Evolutionary conservation across 2,329 filamentous ascomycete genomes (phyloP), one percentile per base, ranked within the genome.

Genomic region (Blastomyces parvus): DNA sequence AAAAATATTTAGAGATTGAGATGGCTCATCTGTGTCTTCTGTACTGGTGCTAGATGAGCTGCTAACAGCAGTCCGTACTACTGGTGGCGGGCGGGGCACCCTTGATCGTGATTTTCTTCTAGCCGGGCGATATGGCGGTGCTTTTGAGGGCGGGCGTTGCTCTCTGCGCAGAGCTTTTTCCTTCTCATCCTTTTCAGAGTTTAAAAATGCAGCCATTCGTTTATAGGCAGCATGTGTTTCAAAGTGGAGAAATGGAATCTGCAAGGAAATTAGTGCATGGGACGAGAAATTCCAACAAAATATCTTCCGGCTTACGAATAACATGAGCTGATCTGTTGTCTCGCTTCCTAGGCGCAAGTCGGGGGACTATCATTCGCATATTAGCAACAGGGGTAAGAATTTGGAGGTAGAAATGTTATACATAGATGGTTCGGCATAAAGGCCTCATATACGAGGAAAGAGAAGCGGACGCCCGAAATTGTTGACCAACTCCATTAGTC

Each of bases 401-500:
- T 33, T 33, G 14, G n/a, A n/a, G 30, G 27, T 22, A n/a, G 53
- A 17, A 27, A 14, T 42, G 11, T 19, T 25, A 27, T 61, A 62
- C 60, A 36, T 62, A 56, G 38, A 62, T 22, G 19, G 33, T 55
- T 57, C 50, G 60, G 25, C 60, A 62, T 4, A 62, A 27, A 9
- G 60, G 60, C 19, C 60, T 62, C 60, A 62, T 62, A 46, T 55
- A 62, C 44, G 60, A 62, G 19, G 60, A 62, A 56, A 42, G 60
- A n/a, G 46, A 46, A 13, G 60, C 27, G 19, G 60, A 44, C n/a
- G 50, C 60, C 19, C 60, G 50, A 55, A 30, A 62, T 57, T 44
- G 60, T 30, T 56, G 60, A 22, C 60, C 60, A 11, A 56, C 19
- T 9, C 48, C 30, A 56, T 53, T 62, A 17, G 38, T 56, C 36